These are phyloP conservation scores for Mortierella sp. DNA, from an alignment of 371 early-diverging fungal species.

Conservation along the genomic window DNA sequence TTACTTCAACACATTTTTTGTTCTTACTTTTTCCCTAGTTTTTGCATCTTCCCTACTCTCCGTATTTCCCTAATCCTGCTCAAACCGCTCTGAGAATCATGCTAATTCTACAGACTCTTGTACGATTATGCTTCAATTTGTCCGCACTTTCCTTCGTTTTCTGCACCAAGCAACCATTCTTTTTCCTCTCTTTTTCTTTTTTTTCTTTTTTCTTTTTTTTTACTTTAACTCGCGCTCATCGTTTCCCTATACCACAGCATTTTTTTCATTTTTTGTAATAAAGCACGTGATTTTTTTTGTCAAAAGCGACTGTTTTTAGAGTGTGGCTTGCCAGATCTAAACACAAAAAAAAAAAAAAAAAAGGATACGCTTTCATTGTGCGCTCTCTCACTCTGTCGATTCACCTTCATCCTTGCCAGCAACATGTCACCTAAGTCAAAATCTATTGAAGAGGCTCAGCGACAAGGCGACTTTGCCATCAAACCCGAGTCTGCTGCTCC, in stretches of 20 bases:
- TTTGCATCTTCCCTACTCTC: constrained; percentile 14
- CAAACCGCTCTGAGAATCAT: constrained; percentile 15
- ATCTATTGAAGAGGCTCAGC: constrained; percentile 52
- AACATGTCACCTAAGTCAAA: constrained; percentile 35
- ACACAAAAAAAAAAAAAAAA: constrained; percentile 5
- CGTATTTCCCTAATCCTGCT: constrained; percentile 8
- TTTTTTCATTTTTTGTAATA: not conserved
- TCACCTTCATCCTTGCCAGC: too few species aligned
- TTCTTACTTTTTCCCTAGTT: constrained; percentile 7
- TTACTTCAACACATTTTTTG: constrained; percentile 12
- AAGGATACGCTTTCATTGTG: constrained; percentile 47
- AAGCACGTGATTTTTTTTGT: not conserved
- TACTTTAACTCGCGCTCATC: too few species aligned
- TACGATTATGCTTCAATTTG: constrained; percentile 10
- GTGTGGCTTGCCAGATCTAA: constrained; percentile 1
- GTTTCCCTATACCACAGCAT: too few species aligned
- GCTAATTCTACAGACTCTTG: constrained; percentile 16
- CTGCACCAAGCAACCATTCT: constrained; percentile 8
- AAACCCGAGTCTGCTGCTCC: constrained; percentile 84
- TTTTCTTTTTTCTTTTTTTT: constrained; percentile 10
- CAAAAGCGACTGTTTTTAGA: not conserved
- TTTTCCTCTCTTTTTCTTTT: not conserved
- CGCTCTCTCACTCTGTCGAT: too few species aligned
- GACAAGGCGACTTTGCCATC: constrained; percentile 64
- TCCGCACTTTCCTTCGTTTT: constrained; percentile 16